phyloP scores from a whole-genome alignment of 2,329 filamentous ascomycete genomes.

The Arthrobotrys sinensis region DNA sequence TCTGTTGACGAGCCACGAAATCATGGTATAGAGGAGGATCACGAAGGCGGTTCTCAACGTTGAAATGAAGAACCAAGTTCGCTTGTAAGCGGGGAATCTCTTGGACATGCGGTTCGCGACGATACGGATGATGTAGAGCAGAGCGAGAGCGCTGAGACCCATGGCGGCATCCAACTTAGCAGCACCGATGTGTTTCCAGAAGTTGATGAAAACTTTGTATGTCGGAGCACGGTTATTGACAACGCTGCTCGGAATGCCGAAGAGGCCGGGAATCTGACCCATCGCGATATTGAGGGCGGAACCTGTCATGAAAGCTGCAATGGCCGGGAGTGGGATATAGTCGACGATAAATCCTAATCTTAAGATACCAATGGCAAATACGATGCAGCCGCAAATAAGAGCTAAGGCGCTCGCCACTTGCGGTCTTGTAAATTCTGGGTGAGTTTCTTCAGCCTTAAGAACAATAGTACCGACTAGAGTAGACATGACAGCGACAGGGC shows the following conservation, averaged over 20 bases:
- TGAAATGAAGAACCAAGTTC: slow-evolving; percentile 88
- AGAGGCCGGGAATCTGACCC: slow-evolving; percentile 84
- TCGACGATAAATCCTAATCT: slow-evolving; percentile 92
- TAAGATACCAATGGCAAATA: slow-evolving; percentile 82
- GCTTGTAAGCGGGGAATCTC: slow-evolving; percentile 78
- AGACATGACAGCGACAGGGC: slow-evolving; percentile 95
- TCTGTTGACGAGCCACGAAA: slow-evolving; percentile 88
- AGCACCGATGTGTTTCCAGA: slow-evolving; percentile 78
- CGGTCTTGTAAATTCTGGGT: slow-evolving; percentile 75
- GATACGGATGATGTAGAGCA: slow-evolving; percentile 82
- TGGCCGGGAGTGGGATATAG: slow-evolving; percentile 88
- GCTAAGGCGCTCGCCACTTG: slow-evolving; percentile 84
- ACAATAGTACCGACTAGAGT: slow-evolving; percentile 89
- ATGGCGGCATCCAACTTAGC: slow-evolving; percentile 85
- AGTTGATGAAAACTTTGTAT: slow-evolving; percentile 87
- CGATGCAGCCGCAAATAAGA: slow-evolving; percentile 82
- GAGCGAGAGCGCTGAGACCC: slow-evolving; percentile 83
- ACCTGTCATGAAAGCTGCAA: slow-evolving; percentile 97
- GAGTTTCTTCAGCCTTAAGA: slow-evolving; percentile 71
- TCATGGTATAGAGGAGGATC: slow-evolving; percentile 90
- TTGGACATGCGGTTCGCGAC: slow-evolving; percentile 77
- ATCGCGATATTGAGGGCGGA: slow-evolving; percentile 89
- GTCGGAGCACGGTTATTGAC: slow-evolving; percentile 83
- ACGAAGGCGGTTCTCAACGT: slow-evolving; percentile 92
- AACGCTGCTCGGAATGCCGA: slow-evolving; percentile 78